Evolutionary conservation across 441 rosid species (phyloP).

Genomic region (Populus hybrid): DNA sequence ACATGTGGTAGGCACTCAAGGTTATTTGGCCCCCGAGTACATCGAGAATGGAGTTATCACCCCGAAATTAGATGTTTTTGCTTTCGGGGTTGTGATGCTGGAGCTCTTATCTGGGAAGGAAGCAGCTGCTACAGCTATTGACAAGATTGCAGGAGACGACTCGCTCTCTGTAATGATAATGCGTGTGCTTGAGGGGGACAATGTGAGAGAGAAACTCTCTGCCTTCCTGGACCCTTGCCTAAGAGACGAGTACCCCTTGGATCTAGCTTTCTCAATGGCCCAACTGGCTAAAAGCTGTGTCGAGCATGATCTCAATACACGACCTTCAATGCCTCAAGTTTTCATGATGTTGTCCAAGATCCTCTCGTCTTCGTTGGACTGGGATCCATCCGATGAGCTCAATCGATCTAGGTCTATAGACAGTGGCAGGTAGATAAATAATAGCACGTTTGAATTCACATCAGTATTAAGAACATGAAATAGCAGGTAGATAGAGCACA

Average conservation of each 20-base stretch:
- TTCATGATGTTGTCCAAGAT: conserved; percentile 60
- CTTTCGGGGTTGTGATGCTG: conserved; percentile 74
- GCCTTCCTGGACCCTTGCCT: conserved; percentile 64
- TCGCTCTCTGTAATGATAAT: conserved; percentile 43
- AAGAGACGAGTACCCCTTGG: conserved; percentile 63
- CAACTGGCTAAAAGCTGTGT: conserved; percentile 71
- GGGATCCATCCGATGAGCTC: conserved; percentile 83
- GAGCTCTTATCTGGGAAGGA: conserved; percentile 80
- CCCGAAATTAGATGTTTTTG: conserved; percentile 73
- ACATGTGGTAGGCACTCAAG: conserved; percentile 82
- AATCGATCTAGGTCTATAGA: conserved; percentile 43
- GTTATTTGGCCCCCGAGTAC: conserved; percentile 91
- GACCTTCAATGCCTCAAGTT: conserved; percentile 55
- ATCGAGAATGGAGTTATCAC: conserved; percentile 79
- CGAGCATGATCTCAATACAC: conserved; percentile 55
- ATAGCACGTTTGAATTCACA: background rate
- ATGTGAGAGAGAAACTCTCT: conserved; percentile 57
- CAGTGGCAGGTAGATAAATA: conserved; percentile 26
- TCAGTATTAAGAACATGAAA: background rate
- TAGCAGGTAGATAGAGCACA: background rate
- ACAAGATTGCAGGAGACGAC: conserved; percentile 37
- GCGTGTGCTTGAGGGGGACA: conserved; percentile 63
- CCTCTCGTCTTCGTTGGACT: conserved; percentile 64
- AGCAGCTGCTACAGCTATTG: conserved; percentile 38
- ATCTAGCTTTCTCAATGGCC: conserved; percentile 75